Evolutionary conservation across 2,329 filamentous ascomycete species (phyloP).

Genomic region (Aspergillus awamori): DNA sequence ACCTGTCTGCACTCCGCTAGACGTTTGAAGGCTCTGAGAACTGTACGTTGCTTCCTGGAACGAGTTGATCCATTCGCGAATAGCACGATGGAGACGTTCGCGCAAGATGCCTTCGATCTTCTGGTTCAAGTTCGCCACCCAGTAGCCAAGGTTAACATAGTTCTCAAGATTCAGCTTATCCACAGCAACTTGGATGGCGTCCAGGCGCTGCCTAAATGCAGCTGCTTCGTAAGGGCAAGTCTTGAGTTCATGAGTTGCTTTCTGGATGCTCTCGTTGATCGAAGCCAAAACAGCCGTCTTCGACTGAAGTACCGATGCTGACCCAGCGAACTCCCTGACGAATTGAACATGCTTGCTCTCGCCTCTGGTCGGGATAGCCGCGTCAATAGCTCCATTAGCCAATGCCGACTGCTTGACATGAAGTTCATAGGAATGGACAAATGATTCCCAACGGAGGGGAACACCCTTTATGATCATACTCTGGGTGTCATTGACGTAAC

Average conservation of each 20-base stretch:
- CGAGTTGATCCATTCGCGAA: constrained; percentile 81
- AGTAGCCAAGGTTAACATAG: constrained; percentile 87
- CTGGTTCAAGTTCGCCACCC: constrained; percentile 84
- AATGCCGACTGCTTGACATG: constrained; percentile 70
- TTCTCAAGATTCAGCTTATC: constrained; percentile 97
- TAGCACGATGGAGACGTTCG: constrained; percentile 79
- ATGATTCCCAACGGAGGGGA: constrained; percentile 93
- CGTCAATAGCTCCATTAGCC: constrained; percentile 62
- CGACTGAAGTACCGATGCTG: constrained; percentile 82
- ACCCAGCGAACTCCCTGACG: constrained; percentile 86
- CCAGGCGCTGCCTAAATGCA: constrained; percentile 78
- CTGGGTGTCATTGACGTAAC: constrained; percentile 90
- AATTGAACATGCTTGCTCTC: constrained; percentile 97
- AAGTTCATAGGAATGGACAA: constrained; percentile 94
- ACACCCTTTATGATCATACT: constrained; percentile 81
- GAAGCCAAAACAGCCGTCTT: constrained; percentile 79
- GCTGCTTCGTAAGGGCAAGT: constrained; percentile 79
- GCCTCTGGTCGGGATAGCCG: constrained; percentile 58
- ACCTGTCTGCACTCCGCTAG: constrained; percentile 24
- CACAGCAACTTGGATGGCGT: constrained; percentile 85
- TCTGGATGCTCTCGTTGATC: constrained; percentile 80
- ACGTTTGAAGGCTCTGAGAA: constrained; percentile 27
- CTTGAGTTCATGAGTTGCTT: constrained; percentile 78
- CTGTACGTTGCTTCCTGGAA: constrained; percentile 66
- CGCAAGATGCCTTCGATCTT: constrained; percentile 81